Evolutionary conservation across 371 early-diverging fungal species (phyloP).

Genomic region (Apophysomyces elegans): DNA sequence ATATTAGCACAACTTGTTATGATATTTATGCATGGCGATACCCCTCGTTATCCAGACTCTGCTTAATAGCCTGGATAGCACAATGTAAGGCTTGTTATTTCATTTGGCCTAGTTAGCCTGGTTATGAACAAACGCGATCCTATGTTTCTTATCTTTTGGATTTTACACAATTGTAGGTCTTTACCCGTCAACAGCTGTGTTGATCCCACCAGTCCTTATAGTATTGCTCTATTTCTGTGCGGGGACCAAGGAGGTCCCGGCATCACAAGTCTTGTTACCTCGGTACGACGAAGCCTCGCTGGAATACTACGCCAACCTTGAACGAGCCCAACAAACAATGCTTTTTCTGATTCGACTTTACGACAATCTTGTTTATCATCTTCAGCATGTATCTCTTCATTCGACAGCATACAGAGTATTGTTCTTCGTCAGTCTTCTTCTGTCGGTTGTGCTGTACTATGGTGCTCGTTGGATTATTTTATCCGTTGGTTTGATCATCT

Average conservation of each 20-base stretch:
- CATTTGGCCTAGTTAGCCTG: too few relatives aligned
- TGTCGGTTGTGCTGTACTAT: constrained; percentile 12
- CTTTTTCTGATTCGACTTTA: constrained; percentile 39
- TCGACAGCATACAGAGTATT: constrained; percentile 26
- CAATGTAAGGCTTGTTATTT: constrained; percentile 14
- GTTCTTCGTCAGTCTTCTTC: neutral
- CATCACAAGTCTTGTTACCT: constrained; percentile 36
- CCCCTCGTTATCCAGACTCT: constrained; percentile 13
- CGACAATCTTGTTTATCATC: constrained; percentile 45
- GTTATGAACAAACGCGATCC: too few relatives aligned
- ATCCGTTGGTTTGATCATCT: constrained; percentile 17
- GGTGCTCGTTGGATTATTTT: constrained; percentile 23
- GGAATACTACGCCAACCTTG: constrained; percentile 43
- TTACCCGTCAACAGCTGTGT: constrained; percentile 22
- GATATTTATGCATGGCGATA: constrained; percentile 43
- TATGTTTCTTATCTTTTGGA: neutral
- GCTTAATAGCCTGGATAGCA: constrained; percentile 10
- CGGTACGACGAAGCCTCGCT: constrained; percentile 40
- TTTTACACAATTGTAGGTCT: constrained; percentile 24
- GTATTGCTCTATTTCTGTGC: constrained; percentile 24
- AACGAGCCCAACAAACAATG: constrained; percentile 41
- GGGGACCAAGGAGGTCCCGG: constrained; percentile 22
- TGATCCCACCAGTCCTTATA: constrained; percentile 31
- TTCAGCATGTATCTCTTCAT: constrained; percentile 28
- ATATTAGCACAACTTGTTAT: constrained; percentile 22